A percentile compares a stretch with the other conserved stretches of the same genome.
phyloP scores from a whole-genome alignment of 2,329 filamentous ascomycete genomes.

The Graphilbum sp. region DNA sequence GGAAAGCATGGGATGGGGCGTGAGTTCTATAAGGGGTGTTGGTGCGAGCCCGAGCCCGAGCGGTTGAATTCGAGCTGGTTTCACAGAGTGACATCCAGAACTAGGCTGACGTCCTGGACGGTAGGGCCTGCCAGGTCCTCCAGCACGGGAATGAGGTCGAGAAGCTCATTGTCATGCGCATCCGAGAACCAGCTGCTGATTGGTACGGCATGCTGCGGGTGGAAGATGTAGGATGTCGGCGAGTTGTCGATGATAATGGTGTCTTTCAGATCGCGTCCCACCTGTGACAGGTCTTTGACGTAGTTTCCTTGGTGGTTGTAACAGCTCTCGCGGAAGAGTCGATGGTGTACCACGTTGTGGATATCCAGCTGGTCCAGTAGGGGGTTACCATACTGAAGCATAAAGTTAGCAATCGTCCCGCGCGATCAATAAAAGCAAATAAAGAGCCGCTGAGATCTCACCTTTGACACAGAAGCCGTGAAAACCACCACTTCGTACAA shows the following conservation, averaged over 20 bases:
- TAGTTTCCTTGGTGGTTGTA: conserved; percentile 99
- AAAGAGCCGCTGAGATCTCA: conserved; percentile 22
- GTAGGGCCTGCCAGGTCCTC: conserved; percentile 83
- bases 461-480: conserved; percentile 95
- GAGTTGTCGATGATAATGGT: conserved; percentile 99
- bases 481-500: conserved; percentile 98
- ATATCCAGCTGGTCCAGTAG: conserved; percentile 93
- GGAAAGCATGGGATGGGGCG: too few relatives aligned
- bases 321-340: conserved; percentile 93
- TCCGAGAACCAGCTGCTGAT: conserved; percentile 99
- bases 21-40: too few relatives aligned
- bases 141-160: conserved; percentile 94
- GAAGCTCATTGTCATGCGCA: conserved; percentile 94
- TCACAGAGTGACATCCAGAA: conserved; percentile 78
- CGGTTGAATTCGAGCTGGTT: too few relatives aligned
- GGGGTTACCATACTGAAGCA: conserved; percentile 67
- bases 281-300: conserved; percentile 95
- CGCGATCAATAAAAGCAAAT: too few relatives aligned
- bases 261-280: conserved; percentile 86
- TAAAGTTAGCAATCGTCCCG: conserved; percentile 5
- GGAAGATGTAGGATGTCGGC: conserved; percentile 97
- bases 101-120: conserved; percentile 90
- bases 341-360: conserved; percentile 88
- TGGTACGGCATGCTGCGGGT: conserved; percentile 93
- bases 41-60: too few relatives aligned